Evolutionary conservation across 2,329 filamentous ascomycete species (phyloP), one percentile per base, ranked within the genome.

Genomic region (Fusarium keratoplasticum): DNA sequence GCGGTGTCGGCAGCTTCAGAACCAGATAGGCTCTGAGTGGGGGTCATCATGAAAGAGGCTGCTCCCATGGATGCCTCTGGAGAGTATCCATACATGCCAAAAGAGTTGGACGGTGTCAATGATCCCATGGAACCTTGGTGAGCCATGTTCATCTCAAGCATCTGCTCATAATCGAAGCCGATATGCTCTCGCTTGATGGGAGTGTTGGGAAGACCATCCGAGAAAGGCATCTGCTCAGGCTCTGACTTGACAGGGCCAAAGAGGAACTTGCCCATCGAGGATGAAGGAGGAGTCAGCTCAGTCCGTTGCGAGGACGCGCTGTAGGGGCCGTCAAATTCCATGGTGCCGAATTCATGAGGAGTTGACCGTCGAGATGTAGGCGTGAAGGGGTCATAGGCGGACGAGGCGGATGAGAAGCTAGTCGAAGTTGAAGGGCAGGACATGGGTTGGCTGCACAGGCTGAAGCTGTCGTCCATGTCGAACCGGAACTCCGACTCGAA

Each of bases 341-440:
- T 75, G 60, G 75, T 76, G 40, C 82, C 71, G 54, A 82, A 78
- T 64, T 82, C 80, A 71, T 84, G 80, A 10, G 85, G 84, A 20
- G 84, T 84, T 52, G 85, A 86, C 64, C 84, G 82, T 77, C 84
- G 81, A 65, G 86, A 86, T 33, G 80, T 82, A 52, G 85, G 85
- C 44, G 85, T 87, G 69, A 83, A 86, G 29, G 84, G 81, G 44
- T 84, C 84, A 80, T 84, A 86, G 61, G 78, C 74, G 35, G 83
- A 84, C 31, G 83, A 84, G 33, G 81, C 79, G 10, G 83, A 83
- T 8, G 83, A 84, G 73, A 84, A 85, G 78, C 83, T 85, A 40
- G 77, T 79, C 36, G 78, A 75, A 40, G 81, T 77, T 25, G 81
- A 82, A 18, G 82, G 79, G 66, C 81, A 83, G 40, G 82, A 77